A percentile compares a stretch with the other conserved stretches of the same genome.
These are phyloP conservation scores for Solidago caesia DNA, from an alignment of 129 eudicot genomes.

Conservation along the genomic window DNA sequence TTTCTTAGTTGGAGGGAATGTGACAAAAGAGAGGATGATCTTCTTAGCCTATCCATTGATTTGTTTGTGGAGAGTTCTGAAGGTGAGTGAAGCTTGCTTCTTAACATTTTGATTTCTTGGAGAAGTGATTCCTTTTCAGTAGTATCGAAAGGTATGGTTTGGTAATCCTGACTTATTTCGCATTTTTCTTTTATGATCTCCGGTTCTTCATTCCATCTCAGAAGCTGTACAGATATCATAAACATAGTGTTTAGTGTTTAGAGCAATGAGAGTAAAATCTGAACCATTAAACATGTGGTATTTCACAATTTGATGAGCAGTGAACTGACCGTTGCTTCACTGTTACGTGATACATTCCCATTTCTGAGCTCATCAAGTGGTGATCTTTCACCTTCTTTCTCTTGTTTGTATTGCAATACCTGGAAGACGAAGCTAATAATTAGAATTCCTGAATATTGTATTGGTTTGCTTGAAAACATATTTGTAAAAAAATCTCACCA, in stretches of 20 bases:
- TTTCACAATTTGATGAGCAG: conserved; percentile 6
- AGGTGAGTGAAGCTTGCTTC: conserved; percentile 51
- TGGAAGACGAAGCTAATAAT: conserved; percentile 24
- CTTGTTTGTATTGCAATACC: conserved; percentile 60
- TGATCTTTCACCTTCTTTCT: conserved; percentile 36
- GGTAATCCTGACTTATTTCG: background rate
- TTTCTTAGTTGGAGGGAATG: conserved; percentile 75
- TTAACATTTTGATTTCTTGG: conserved; percentile 62
- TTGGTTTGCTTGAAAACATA: background rate
- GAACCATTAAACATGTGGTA: background rate
- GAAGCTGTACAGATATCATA: conserved; percentile 43
- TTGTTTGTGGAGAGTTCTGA: conserved; percentile 24
- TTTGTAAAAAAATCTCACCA: conserved; percentile 39
- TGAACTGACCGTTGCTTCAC: conserved; percentile 44
- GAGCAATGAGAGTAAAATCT: conserved; percentile 2
- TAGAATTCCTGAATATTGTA: background rate
- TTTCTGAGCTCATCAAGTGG: conserved; percentile 41
- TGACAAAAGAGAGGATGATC: conserved; percentile 63
- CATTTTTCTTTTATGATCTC: conserved; percentile 42
- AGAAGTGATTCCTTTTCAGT: conserved; percentile 75
- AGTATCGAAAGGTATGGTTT: conserved; percentile 39
- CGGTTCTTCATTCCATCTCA: conserved; percentile 51
- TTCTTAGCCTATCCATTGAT: conserved; percentile 53
- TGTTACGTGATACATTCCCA: conserved; percentile 16
- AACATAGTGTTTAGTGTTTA: background rate